A percentile compares a stretch with the other conserved stretches of the same genome.
These are phyloP conservation scores for Musa balbisiana DNA, from an alignment of 202 grass and related monocot species.

Conservation along the genomic window DNA sequence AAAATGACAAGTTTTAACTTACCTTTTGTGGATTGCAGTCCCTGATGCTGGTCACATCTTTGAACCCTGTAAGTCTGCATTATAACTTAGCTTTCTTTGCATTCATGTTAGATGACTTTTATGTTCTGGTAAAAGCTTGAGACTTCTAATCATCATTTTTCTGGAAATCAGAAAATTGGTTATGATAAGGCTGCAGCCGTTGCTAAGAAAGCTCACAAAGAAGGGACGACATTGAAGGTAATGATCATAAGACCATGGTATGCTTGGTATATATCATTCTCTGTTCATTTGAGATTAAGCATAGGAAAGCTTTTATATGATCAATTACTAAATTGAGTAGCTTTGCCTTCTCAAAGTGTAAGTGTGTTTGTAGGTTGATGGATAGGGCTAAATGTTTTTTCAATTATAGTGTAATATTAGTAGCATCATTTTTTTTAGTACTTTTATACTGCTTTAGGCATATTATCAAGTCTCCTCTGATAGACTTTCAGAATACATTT, in stretches of 20 bases:
- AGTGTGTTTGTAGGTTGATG: no score
- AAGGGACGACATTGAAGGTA: conserved; percentile 97
- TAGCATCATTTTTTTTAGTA: neutral
- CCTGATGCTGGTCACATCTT: conserved; percentile 86
- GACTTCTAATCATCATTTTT: conserved; percentile 17
- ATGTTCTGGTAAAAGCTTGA: conserved; percentile 6
- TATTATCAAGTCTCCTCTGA: neutral
- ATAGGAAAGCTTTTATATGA: neutral
- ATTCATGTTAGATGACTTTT: conserved; percentile 10
- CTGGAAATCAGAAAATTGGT: conserved; percentile 79
- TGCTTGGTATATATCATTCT: neutral
- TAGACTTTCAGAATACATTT: no score
- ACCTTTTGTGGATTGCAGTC: conserved; percentile 39
- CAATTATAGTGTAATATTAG: neutral
- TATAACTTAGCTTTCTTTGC: neutral
- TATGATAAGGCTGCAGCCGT: conserved; percentile 94
- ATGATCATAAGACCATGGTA: conserved; percentile 17
- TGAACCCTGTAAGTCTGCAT: conserved; percentile 75
- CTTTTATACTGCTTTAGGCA: neutral
- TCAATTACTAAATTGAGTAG: neutral
- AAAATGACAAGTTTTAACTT: conserved; percentile 17
- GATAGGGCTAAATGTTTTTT: neutral
- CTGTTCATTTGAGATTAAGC: neutral
- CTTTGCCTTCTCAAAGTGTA: neutral
- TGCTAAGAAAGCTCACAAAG: conserved; percentile 99